A percentile compares a stretch with the other conserved stretches of the same genome.
These are phyloP conservation scores for Globisporangium sylvaticum DNA, from an alignment of 352 stramenopile genomes.

Conservation along the genomic window DNA sequence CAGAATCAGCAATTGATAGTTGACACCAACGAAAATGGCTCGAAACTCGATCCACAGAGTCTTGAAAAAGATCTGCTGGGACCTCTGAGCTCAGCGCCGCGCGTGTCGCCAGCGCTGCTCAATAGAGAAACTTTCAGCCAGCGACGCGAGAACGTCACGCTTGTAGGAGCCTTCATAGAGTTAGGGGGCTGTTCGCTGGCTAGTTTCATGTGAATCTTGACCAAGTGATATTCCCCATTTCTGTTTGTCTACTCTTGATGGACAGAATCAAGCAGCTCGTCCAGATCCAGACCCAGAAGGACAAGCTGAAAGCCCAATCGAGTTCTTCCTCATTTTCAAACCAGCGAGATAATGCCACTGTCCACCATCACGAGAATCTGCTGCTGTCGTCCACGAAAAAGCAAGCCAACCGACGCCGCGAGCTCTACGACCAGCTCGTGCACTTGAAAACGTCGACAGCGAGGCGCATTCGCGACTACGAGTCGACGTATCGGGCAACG, in stretches of 20 bases:
- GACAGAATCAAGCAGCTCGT: conserved; percentile 10
- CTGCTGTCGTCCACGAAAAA: conserved; percentile 10
- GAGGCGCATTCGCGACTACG: conserved; percentile 19
- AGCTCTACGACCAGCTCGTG: conserved; percentile 45
- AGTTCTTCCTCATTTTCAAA: too few relatives aligned
- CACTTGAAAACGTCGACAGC: conserved; percentile 25
- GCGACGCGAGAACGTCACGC: conserved; percentile 19
- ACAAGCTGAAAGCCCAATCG: conserved; percentile 8
- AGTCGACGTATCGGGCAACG: conserved; percentile 11
- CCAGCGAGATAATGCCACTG: neutral
- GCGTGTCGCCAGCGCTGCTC: neutral
- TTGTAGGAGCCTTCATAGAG: too few relatives aligned
- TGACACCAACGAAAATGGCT: conserved; percentile 8
- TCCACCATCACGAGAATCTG: neutral
- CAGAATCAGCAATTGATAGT: neutral
- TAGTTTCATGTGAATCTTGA: too few relatives aligned
- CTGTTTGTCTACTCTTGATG: too few relatives aligned
- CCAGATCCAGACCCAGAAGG: neutral
- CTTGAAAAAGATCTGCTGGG: conserved; percentile 5
- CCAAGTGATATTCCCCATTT: too few relatives aligned
- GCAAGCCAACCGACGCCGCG: conserved; percentile 18
- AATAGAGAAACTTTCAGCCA: conserved; percentile 20
- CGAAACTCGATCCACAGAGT: neutral
- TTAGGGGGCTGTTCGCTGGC: too few relatives aligned
- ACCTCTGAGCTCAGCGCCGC: conserved; percentile 1